Evolutionary conservation across 805 yeast genomes (phyloP).

Genomic region (Candida vaughaniae): DNA sequence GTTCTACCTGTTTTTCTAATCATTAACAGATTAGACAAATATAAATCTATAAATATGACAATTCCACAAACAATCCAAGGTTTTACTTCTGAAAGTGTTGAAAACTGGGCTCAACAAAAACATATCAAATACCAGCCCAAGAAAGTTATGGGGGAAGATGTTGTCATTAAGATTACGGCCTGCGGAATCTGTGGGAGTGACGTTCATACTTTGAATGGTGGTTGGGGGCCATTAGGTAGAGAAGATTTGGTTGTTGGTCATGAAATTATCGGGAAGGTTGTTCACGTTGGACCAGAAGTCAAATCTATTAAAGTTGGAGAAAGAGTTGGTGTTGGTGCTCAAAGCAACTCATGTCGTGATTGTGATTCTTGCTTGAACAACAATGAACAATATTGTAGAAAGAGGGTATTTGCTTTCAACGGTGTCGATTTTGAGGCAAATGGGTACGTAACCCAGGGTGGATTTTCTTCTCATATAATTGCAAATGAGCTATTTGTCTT

Average conservation of each 20-base stretch:
- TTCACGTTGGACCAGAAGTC: slow-evolving; percentile 59
- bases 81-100: too few species aligned
- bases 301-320: slow-evolving; percentile 59
- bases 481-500: slow-evolving; percentile 45
- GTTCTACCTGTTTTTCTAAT: too few species aligned
- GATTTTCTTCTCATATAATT: slow-evolving; percentile 49
- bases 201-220: slow-evolving; percentile 50
- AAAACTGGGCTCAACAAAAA: too few species aligned
- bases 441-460: slow-evolving; percentile 41
- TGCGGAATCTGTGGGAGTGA: slow-evolving; percentile 69
- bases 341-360: slow-evolving; percentile 55
- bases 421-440: slow-evolving; percentile 34
- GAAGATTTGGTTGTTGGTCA: slow-evolving; percentile 56
- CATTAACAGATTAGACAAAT: too few species aligned
- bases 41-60: too few species aligned
- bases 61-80: too few species aligned
- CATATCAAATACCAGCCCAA: too few species aligned
- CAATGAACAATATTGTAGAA: slow-evolving; percentile 50
- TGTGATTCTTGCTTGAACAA: slow-evolving; percentile 52
- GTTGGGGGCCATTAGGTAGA: slow-evolving; percentile 42
- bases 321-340: slow-evolving; percentile 81
- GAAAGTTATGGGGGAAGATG: too few species aligned
- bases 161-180: slow-evolving; percentile 36
- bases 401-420: slow-evolving; percentile 52
- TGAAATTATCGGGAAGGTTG: slow-evolving; percentile 63